Evolutionary conservation across 2,329 filamentous ascomycete species (phyloP).

Genomic region (Huntiella savannae): DNA sequence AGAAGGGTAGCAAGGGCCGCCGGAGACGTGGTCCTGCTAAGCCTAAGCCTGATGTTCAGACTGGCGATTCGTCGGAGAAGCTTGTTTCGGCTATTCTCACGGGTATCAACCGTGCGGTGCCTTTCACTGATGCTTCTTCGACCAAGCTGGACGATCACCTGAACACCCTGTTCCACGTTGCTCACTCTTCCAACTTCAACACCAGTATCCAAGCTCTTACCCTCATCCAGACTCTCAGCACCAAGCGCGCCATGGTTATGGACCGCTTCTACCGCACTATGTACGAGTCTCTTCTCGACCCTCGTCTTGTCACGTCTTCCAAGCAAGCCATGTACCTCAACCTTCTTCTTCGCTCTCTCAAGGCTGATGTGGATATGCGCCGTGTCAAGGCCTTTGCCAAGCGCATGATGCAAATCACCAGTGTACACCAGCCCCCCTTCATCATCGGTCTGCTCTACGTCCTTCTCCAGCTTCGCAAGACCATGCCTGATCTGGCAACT

Average conservation of each 20-base stretch:
- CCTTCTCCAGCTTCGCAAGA: slow-evolving; percentile 57
- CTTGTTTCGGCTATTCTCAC: slow-evolving; percentile 79
- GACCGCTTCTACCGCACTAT: slow-evolving; percentile 90
- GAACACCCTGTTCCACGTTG: slow-evolving; percentile 86
- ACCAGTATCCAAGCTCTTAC: slow-evolving; percentile 91
- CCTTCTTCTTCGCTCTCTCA: slow-evolving; percentile 70
- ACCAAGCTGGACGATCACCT: slow-evolving; percentile 65
- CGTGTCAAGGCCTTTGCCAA: slow-evolving; percentile 94
- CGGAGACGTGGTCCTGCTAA: slow-evolving; percentile 12
- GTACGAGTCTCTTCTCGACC: slow-evolving; percentile 87
- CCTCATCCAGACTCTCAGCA: slow-evolving; percentile 80
- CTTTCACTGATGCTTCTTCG: slow-evolving; percentile 61
- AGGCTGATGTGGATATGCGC: slow-evolving; percentile 74
- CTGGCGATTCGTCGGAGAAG: slow-evolving; percentile 40
- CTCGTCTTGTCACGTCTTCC: slow-evolving; percentile 69
- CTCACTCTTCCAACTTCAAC: slow-evolving; percentile 97
- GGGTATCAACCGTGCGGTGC: slow-evolving; percentile 88
- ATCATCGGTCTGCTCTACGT: slow-evolving; percentile 86
- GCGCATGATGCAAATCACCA: slow-evolving; percentile 69
- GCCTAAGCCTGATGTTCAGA: slow-evolving; percentile 1
- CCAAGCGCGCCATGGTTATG: slow-evolving; percentile 58
- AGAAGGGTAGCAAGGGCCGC: slow-evolving; percentile 16
- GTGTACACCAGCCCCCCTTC: slow-evolving; percentile 80
- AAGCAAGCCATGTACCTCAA: slow-evolving; percentile 95
- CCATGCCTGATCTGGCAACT: slow-evolving; percentile 61